Base-by-base conservation (phyloP, 2,329 filamentous ascomycete genomes). In the Pezicula carpinea region DNA sequence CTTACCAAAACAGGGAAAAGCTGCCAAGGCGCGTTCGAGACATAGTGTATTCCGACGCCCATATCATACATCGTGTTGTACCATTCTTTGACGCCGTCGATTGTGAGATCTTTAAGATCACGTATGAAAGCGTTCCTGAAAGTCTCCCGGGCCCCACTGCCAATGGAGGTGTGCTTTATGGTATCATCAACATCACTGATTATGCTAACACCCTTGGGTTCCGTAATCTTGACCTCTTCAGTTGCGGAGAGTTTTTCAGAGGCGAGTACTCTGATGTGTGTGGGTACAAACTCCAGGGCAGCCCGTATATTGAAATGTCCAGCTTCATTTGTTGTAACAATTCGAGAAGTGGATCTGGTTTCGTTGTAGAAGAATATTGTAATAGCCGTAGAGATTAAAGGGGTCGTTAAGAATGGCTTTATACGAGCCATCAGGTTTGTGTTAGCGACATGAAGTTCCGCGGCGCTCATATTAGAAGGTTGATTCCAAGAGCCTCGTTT, bases 11-110 rank as follows among this genome's bases (percentile, higher is more conserved):
- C 82, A 0, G 93, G 93, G 59, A 89, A 99, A 6, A 99, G 76
- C 64, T 99, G 95, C 95, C 95, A 99, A 0, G 93, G 93, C 43
- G 92, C 95, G 67, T 99, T 99, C n/a, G 93, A 99, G 54, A 96
- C 95, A 65, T 99, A 99, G 64, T 99, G 95, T 44, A 99, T 78
- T 58, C 83, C 81, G 19, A 97, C 92, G 15, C 91, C 90, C 70
- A 92, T 81, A 17, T 82, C 74, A 33, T 86, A 77, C 68, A 99
- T 76, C 17, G 75, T 75, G 31, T 74, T 81, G 63, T 97, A 99
- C 92, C 93, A 97, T 52, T 95, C 89, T 48, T 75, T 80, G 17
- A 97, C 91, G 2, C 93, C 93, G 14, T 90, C 85, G 18, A 99
- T 82, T 0, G 83, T 89, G 39, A 97, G 74, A 50, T 92, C 89